Evolutionary conservation across 306 rosid species (phyloP).

Genomic region (Vigna unguiculata): DNA sequence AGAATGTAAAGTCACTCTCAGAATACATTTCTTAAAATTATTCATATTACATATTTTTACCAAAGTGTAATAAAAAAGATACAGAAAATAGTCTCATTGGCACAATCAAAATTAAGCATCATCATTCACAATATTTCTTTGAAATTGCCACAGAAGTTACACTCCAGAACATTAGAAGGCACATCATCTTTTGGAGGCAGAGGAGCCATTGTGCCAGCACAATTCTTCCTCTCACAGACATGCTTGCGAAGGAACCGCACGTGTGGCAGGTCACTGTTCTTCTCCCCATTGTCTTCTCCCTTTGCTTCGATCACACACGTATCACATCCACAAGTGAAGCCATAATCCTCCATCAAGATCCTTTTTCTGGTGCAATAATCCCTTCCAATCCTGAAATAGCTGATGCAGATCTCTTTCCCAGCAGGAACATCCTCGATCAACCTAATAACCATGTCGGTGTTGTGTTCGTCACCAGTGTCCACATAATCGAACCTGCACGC

Average conservation of each 20-base stretch:
- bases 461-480: conserved; percentile 44
- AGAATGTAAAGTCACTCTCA: background rate
- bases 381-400: conserved; percentile 67
- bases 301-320: conserved; percentile 69
- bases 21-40: no score
- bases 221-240: conserved; percentile 60
- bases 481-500: conserved; percentile 83
- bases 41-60: background rate
- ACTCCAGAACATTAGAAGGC: conserved; percentile 55
- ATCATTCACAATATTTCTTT: conserved; percentile 23
- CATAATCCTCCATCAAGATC: conserved; percentile 72
- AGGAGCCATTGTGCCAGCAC: conserved; percentile 78
- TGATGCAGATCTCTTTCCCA: conserved; percentile 73
- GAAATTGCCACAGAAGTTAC: conserved; percentile 70
- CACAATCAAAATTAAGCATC: background rate
- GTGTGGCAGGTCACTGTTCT: conserved; percentile 55
- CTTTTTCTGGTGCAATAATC: conserved; percentile 55
- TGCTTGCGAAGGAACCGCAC: conserved; percentile 57
- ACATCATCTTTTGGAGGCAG: conserved; percentile 57
- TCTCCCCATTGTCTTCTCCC: conserved; percentile 23
- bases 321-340: conserved; percentile 71
- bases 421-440: conserved; percentile 65
- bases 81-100: no score
- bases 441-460: conserved; percentile 62
- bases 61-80: no score